Evolutionary conservation across 2,329 filamentous ascomycete species (phyloP).

Genomic region (Cladosporium sp.): DNA sequence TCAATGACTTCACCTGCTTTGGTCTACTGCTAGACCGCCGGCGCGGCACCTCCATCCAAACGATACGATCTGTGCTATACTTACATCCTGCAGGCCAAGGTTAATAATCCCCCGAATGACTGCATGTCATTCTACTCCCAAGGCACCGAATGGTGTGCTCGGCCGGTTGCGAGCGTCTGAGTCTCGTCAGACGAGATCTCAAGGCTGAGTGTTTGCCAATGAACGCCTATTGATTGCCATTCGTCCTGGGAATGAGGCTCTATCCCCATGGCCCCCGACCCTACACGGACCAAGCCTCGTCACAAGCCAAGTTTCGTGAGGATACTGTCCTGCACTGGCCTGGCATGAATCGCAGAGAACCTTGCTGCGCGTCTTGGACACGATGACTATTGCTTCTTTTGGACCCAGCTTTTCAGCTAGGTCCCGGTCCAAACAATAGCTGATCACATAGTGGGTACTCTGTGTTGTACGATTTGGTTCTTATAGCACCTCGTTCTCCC

Average conservation of each 20-base stretch:
- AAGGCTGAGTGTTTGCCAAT: neutral
- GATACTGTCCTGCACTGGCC: neutral
- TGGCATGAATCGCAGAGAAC: conserved; percentile 2
- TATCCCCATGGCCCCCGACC: neutral
- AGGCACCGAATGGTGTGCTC: neutral
- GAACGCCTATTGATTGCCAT: neutral
- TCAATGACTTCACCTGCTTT: conserved; percentile 9
- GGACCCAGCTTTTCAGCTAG: neutral
- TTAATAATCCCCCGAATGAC: neutral
- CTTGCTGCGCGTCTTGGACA: conserved; percentile 9
- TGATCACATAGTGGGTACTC: neutral
- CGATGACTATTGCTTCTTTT: conserved; percentile 8
- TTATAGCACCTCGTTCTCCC: conserved; percentile 3
- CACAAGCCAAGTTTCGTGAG: conserved; percentile 1
- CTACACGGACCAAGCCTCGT: conserved; percentile 2
- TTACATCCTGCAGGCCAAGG: conserved; percentile 9
- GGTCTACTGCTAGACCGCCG: neutral
- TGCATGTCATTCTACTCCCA: neutral
- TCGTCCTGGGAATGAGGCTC: neutral
- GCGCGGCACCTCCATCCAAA: conserved; percentile 1
- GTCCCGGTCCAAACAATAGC: conserved; percentile 3
- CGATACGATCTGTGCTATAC: conserved; percentile 1
- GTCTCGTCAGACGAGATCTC: neutral
- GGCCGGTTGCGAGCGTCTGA: conserved; percentile 3
- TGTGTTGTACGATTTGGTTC: neutral